These are phyloP conservation scores for Auricularia sp. DNA, from an alignment of 768 basidiomycete genomes.

Conservation along the genomic window DNA sequence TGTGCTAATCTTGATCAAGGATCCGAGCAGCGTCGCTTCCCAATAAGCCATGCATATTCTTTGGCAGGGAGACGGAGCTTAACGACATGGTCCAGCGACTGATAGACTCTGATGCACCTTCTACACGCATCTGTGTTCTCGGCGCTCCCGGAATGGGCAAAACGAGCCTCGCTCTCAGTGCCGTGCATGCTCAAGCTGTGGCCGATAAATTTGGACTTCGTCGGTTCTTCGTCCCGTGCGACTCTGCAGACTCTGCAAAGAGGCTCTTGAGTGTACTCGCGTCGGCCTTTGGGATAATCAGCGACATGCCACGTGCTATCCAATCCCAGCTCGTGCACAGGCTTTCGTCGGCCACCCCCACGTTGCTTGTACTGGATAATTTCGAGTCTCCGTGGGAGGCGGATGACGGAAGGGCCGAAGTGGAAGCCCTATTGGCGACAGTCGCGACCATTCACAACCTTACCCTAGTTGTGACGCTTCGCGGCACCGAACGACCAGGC, in stretches of 20 bases:
- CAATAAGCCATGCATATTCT: not conserved
- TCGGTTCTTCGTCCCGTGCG: not conserved
- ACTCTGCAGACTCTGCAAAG: not conserved
- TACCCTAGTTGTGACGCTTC: constrained; percentile 27
- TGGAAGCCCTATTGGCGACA: constrained; percentile 18
- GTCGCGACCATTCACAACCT: constrained; percentile 20
- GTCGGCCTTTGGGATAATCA: not conserved
- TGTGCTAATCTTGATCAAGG: not conserved
- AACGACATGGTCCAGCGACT: not conserved
- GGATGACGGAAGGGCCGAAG: constrained; percentile 12
- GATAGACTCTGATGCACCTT: not conserved
- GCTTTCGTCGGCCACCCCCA: constrained; percentile 13
- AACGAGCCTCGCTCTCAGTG: not conserved
- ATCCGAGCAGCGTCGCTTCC: not conserved
- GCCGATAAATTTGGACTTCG: not conserved
- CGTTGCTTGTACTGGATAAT: constrained; percentile 29
- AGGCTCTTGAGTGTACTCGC: not conserved
- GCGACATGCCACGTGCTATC: not conserved
- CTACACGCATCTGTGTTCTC: not conserved
- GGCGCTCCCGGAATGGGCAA: not conserved
- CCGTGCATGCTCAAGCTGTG: not conserved
- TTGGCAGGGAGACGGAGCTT: not conserved
- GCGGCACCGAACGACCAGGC: constrained; percentile 8
- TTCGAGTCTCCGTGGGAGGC: constrained; percentile 33
- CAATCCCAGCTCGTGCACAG: not conserved